Conservation (phyloP, 2,329 filamentous ascomycete genomes). For the Mollisiaceae sp. region DNA sequence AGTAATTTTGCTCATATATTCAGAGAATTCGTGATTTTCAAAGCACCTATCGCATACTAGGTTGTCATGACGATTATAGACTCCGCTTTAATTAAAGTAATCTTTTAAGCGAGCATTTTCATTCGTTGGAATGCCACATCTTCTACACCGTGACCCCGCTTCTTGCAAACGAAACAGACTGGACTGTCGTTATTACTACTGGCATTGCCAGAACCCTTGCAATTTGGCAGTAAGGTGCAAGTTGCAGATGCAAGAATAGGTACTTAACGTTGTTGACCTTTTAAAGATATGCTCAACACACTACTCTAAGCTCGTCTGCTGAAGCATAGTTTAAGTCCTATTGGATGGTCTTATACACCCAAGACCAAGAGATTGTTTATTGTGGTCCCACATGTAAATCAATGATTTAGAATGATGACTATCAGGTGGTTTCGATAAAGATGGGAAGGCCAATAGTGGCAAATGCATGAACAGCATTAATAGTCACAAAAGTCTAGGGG, state of each 20-base stretch:
- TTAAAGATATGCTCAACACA: neutral
- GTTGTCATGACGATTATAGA: neutral
- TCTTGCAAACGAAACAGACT: neutral
- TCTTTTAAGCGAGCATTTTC: neutral
- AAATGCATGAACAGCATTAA: too few species aligned
- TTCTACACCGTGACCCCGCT: slow-evolving; percentile 1
- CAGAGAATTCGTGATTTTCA: neutral
- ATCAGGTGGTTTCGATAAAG: neutral
- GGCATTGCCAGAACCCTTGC: neutral
- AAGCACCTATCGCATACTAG: slow-evolving; percentile 8
- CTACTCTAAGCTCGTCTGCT: neutral
- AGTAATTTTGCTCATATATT: neutral
- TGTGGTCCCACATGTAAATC: neutral
- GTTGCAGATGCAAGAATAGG: neutral
- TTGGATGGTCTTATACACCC: neutral
- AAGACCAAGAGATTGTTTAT: neutral
- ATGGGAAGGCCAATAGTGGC: neutral
- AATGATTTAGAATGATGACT: neutral
- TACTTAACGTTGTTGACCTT: neutral
- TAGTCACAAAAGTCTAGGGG: too few species aligned
- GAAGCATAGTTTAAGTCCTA: neutral
- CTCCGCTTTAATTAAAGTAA: neutral
- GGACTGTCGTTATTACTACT: neutral
- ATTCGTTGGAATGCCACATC: neutral
- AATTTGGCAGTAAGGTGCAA: neutral